These are phyloP conservation scores for Diutina scorzettiae DNA, from an alignment of 1,139 yeast genomes.

Conservation along the genomic window DNA sequence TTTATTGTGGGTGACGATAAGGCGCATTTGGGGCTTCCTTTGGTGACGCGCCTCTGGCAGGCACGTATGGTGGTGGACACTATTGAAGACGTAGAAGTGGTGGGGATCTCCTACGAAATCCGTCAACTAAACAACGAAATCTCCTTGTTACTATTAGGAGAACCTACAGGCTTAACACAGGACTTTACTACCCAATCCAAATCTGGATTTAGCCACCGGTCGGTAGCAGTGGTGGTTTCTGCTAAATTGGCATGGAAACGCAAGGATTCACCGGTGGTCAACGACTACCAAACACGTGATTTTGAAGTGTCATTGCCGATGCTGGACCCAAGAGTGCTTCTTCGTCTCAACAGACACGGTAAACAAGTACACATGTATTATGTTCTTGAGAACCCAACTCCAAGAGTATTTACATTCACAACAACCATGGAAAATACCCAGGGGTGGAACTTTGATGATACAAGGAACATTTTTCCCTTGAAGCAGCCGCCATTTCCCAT, in stretches of 20 bases:
- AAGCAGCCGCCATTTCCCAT: constrained; percentile 4
- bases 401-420: constrained; percentile 1
- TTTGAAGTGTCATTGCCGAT: constrained; percentile 1
- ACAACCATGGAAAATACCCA: neutral
- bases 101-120: neutral
- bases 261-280: neutral
- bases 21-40: neutral
- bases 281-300: neutral
- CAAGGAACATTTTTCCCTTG: neutral
- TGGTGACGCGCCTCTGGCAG: neutral
- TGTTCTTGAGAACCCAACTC: constrained; percentile 5
- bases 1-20: neutral
- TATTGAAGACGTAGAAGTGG: neutral
- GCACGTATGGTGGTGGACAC: neutral
- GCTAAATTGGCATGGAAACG: neutral
- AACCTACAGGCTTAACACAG: neutral
- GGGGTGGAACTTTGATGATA: neutral
- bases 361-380: neutral
- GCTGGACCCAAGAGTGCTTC: neutral
- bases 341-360: neutral
- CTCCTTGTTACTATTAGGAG: neutral
- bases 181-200: constrained; percentile 3
- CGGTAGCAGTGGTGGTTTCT: neutral
- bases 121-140: neutral
- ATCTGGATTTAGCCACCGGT: constrained; percentile 2